A percentile compares a stretch with the other conserved stretches of the same genome.
These are phyloP conservation scores for Aspergillus incahuasiensis DNA, from an alignment of 495 filamentous ascomycete genomes.

Conservation along the genomic window DNA sequence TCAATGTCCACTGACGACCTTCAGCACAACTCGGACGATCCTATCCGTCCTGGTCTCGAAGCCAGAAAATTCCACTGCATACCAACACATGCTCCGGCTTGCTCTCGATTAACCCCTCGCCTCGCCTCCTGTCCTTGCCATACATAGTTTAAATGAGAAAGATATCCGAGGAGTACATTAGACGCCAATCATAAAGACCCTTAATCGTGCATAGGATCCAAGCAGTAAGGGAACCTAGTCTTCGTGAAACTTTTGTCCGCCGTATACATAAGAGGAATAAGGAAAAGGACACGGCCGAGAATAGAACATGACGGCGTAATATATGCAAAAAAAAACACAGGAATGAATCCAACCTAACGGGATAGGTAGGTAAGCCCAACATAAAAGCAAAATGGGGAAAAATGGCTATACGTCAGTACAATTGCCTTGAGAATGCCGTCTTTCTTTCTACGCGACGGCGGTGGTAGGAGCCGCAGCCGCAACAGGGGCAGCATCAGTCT, in stretches of 20 bases:
- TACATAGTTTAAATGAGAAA: constrained; percentile 26
- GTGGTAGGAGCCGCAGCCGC: constrained; percentile 47
- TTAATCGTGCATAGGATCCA: constrained; percentile 29
- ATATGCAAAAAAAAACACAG: constrained; percentile 43
- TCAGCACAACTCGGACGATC: constrained; percentile 22
- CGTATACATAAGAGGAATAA: constrained; percentile 40
- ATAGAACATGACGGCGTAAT: constrained; percentile 29
- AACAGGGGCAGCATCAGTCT: constrained; percentile 24
- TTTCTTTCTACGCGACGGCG: constrained; percentile 48
- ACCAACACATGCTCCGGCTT: constrained; percentile 19
- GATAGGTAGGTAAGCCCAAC: constrained; percentile 26
- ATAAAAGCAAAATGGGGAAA: constrained; percentile 25
- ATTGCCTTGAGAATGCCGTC: constrained; percentile 14
- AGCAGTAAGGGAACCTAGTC: constrained; percentile 29
- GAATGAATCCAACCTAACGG: constrained; percentile 19
- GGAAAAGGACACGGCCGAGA: constrained; percentile 21
- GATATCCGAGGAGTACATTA: constrained; percentile 37
- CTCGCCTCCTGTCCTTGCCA: constrained; percentile 27
- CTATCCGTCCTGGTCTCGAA: constrained; percentile 23
- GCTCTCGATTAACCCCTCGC: constrained; percentile 24
- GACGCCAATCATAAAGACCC: constrained; percentile 46
- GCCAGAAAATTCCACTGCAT: constrained; percentile 20
- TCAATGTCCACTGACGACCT: constrained; percentile 15
- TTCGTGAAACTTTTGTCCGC: constrained; percentile 43
- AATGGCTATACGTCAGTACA: constrained; percentile 18